A percentile compares a stretch with the other conserved stretches of the same genome.
Conservation (phyloP, 148 eudicot species). For the Rhododendron kiyosumense region DNA sequence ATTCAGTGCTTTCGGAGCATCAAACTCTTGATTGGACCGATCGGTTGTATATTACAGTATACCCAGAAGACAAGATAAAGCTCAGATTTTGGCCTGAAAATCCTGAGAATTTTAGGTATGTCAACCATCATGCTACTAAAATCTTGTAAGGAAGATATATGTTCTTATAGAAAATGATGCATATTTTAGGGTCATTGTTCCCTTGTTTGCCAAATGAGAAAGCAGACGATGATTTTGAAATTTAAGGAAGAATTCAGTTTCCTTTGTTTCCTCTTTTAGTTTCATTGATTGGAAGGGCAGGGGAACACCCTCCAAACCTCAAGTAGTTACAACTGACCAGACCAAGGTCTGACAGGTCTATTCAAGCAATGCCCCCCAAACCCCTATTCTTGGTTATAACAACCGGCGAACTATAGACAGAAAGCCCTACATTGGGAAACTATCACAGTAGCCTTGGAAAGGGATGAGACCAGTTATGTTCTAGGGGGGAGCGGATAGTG, state of each 20-base stretch:
- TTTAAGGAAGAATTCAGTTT: neutral
- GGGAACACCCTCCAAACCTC: neutral
- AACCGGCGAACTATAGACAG: neutral
- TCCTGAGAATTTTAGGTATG: conserved; percentile 45
- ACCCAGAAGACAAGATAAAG: conserved; percentile 38
- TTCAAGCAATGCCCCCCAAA: neutral
- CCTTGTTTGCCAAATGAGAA: neutral
- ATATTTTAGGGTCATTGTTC: neutral
- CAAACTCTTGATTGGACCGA: conserved; percentile 66
- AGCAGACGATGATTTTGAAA: neutral
- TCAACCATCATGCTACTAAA: neutral
- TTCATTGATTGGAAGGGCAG: neutral
- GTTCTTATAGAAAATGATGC: neutral
- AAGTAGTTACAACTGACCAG: neutral
- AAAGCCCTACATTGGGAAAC: neutral
- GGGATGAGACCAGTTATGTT: too few species aligned
- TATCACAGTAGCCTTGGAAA: neutral
- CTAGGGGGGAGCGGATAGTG: too few species aligned
- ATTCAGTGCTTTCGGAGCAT: conserved; percentile 29
- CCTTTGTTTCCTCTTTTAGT: neutral
- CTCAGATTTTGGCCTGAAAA: conserved; percentile 55
- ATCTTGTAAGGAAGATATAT: neutral
- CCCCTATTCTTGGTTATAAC: neutral
- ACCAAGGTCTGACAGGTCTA: too few species aligned
- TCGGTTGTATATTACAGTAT: conserved; percentile 39